Evolutionary conservation across 1,139 yeast species (phyloP), one percentile per base, ranked within the genome.

Genomic region (Taphrina deformans): DNA sequence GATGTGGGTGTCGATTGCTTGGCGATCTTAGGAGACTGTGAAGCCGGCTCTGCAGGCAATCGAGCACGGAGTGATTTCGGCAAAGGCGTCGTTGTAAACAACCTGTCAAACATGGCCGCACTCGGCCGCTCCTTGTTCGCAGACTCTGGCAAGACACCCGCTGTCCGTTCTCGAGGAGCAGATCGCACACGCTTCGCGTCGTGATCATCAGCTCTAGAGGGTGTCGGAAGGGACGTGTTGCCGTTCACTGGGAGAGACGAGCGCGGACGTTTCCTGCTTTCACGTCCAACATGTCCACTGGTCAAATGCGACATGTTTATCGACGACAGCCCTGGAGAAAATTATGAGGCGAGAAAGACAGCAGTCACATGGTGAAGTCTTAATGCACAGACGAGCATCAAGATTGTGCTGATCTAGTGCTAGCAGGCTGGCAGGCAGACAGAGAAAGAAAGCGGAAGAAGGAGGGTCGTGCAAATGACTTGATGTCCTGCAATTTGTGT

Each of bases 91-190:
- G 52, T 5, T 7, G 31, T n/a, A 23, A 48, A 48, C 35, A 48
- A 29, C 35, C 16, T 48, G 52, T 48, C 52, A 48, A 48, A 48
- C 52, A 48, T 48, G 52, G 52, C 52, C 52, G 35, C 35, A 48
- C 52, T 29, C 12, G 52, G 52, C 35, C 35, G 23, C 10, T 48
- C 52, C 31, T 10, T 26, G 35, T 33, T 14, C 35, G 35, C 9
- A 9, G 14, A 23, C 33, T 16, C 21, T 1, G 7, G 35, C 31
- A 12, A 5, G 16, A 9, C 52, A 12, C 35, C n/a, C 14, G 10
- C 35, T 26, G 35, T 29, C 35, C 35, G 7, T 27, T 26, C 48
- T 10, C 48, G 48, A 21, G 48, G 48, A 9, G 26, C 48, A 9
- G 48, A 44, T 9, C 48, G 48, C 10, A 44, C 48, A 10, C 27